Evolutionary conservation across 371 early-diverging fungal genomes (phyloP), one percentile per base, ranked within the genome.

Genomic region (Rhizopus delemar): DNA sequence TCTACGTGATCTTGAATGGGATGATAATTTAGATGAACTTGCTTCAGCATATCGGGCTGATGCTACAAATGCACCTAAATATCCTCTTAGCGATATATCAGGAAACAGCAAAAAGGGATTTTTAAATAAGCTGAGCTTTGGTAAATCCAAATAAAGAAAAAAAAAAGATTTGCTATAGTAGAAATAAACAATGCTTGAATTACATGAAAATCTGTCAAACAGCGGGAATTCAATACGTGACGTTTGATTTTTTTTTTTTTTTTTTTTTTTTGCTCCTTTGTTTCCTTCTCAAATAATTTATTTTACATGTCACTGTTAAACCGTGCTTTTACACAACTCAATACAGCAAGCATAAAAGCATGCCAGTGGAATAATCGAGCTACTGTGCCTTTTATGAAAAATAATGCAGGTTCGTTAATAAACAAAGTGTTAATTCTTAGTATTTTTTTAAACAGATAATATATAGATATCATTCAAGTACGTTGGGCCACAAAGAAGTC

Each of bases 401-500:
- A 57, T 13, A 60, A 52, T 33, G 48, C 61, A 60, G 66, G 66
- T 66, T 34, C 15, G 46, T 22, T 22, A 2, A 22, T 22, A 22
- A 15, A 31, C 3, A 31, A 3, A 39, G 9, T n/a, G 3, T 15
- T 12, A 28, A 16, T 36, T 43, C 3, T 34, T 4, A 11, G 12
- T 39, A 35, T 53, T 38, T 53, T 53, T 53, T 51, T n/a, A 12
- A 32, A 34, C 51, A 39, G 53, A 28, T 39, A 34, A 41, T 22
- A 22, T 22, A 41, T 43, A 67, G 67, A 67, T 22, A 12, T 56
- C 12, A 59, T 28, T 22, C 93, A 94, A 75, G 81, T 93, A 57
- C 91, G 97, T 69, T 89, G 83, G 78, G 98, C 98, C 41, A 86
- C 94, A 33, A 96, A 98, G 70, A 93, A 91, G 71, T 77, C 94